Evolutionary conservation across 257 asterid species (phyloP).

Genomic region (Przewalskia tangutica): DNA sequence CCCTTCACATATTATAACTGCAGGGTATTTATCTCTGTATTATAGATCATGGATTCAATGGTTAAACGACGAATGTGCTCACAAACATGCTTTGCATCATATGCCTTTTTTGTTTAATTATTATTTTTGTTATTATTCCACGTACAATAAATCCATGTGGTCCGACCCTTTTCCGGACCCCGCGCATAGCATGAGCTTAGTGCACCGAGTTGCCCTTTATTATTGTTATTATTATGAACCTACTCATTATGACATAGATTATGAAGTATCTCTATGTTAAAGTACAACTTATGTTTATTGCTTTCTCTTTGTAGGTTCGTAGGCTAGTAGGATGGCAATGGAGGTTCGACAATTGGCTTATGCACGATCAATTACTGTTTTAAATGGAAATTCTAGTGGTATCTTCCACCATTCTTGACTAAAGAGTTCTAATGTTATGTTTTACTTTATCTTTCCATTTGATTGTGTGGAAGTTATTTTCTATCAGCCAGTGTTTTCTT

Average conservation of each 20-base stretch:
- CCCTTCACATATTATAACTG: background rate
- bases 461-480: no score
- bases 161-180: no score
- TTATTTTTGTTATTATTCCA: no score
- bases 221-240: background rate
- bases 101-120: no score
- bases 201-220: no score
- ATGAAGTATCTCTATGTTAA: background rate
- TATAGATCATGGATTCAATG: background rate
- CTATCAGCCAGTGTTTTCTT: no score
- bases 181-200: no score
- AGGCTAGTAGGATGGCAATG: constrained; percentile 59
- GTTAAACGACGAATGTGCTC: background rate
- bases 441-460: no score
- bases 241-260: background rate
- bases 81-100: no score
- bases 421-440: background rate
- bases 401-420: background rate
- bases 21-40: background rate
- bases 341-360: constrained; percentile 61
- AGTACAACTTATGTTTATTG: background rate
- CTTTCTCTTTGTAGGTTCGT: constrained; percentile 41
- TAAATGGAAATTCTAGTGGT: constrained; percentile 56
- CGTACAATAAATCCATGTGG: no score
- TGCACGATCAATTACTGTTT: constrained; percentile 48